Evolutionary conservation across 2,329 filamentous ascomycete species (phyloP), one percentile per base, ranked within the genome.

Genomic region (Cladophialophora yegresii): DNA sequence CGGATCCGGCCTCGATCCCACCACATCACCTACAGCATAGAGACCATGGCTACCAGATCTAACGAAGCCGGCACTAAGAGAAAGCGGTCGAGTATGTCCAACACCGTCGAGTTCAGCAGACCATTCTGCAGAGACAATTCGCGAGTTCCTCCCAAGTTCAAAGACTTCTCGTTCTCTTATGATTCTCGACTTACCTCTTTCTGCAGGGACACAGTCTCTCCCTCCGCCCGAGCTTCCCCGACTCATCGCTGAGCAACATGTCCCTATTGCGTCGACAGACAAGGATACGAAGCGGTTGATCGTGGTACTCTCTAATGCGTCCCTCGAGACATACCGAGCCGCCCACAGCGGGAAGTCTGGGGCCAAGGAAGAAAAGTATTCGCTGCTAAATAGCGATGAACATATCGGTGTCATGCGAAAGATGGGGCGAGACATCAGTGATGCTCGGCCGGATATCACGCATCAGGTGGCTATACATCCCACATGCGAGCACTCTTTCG

Each of bases 391-490:
- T 83, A 97, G 93, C 79, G 95, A 99, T 75, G 95, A 99, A 80
- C 95, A 99, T 77, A 99, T 99, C 72, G 95, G 95, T 68, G 90
- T 98, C 70, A 96, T 99, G 92, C 89, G 95, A 74, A 99, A 98
- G 83, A 98, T 98, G 93, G 96, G 96, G 77, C 86, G 95, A 72
- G 95, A 99, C 77, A 98, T 99, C 71, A 97, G 93, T 77, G 95
- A 99, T 79, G 95, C 95, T 66, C 88, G 95, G 72, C 95, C 95
- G 51, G 95, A 99, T 79, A 99, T 99, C 74, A 96, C 95, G 53
- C 95, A 99, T 77, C 95, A 98, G 91, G 93, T 97, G 85, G 63
- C 61, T 67, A 64, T 63, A 54, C 47, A 63, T 63, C 54, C 61
- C 61, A 61, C 61, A 28, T 54, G 28, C 65, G 47, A 43, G 47